Evolutionary conservation across 129 eudicot genomes (phyloP).

Genomic region (Flaveria bidentis): DNA sequence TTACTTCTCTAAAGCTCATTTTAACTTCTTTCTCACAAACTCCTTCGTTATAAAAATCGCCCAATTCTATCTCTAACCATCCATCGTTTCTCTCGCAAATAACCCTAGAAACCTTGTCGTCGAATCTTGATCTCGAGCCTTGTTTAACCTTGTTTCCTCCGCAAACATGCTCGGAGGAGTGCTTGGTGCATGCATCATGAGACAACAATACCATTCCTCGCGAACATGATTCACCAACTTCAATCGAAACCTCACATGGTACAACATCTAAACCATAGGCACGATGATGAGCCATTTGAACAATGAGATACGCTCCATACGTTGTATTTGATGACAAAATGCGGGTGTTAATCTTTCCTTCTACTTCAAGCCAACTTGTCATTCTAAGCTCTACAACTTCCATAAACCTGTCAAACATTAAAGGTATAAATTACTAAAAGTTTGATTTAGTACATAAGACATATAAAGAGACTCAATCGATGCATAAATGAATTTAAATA

Average conservation of each 20-base stretch:
- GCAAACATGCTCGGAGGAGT: not conserved
- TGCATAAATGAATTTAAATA: too few relatives aligned
- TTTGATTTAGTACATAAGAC: too few relatives aligned
- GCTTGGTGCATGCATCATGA: not conserved
- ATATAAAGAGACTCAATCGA: too few relatives aligned
- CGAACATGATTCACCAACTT: conserved; percentile 35
- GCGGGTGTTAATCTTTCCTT: conserved; percentile 42
- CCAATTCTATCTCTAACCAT: conserved; percentile 63
- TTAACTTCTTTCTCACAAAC: conserved; percentile 34
- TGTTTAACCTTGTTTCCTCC: not conserved
- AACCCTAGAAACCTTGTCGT: not conserved
- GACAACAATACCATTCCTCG: conserved; percentile 33
- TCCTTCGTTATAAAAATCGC: conserved; percentile 38
- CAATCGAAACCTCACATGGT: conserved; percentile 48
- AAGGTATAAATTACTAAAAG: not conserved
- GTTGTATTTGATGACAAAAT: conserved; percentile 54
- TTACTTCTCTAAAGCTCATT: conserved; percentile 46
- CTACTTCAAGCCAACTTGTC: conserved; percentile 67
- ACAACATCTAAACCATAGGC: conserved; percentile 55
- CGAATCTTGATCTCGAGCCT: not conserved
- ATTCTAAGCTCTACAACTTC: conserved; percentile 59
- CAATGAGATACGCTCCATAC: conserved; percentile 53
- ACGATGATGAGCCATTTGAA: conserved; percentile 42
- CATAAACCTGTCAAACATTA: conserved; percentile 37
- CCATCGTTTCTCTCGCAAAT: conserved; percentile 41